Base-by-base conservation (phyloP, 1,284 basidiomycete species). In the Boletus semigastroideus region DNA sequence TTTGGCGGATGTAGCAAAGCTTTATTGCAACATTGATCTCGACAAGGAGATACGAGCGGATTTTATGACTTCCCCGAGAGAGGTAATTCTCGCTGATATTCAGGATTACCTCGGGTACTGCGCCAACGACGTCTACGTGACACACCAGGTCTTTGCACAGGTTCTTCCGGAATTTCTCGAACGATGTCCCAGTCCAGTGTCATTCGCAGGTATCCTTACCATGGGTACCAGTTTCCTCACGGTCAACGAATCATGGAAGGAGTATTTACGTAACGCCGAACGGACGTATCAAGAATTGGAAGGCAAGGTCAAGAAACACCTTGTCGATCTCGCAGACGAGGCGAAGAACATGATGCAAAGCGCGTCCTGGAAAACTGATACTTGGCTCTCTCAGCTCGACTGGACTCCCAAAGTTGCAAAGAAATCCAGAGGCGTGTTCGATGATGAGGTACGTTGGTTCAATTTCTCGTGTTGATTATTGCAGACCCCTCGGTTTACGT, bases 161-260 rank as follows among this genome's bases (percentile, higher is more conserved):
- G 88, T 91, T 9, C 80, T 98, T n/a, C 93, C 95, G 1, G 78
- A 84, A 0, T 99, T 97, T 67, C 77, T 93, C 37, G 65, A 77
- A 19, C 84, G 84, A 1, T 99, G 96, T 67, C 94, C 95, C 0
- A 93, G 91, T 69, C 96, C 96, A 0, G 94, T 92, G 1, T 92
- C 92, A 2, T 95, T 97, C 63, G 90, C 94, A 0, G 96, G 97
- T 10, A 82, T 97, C 17, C 74, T 97, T 44, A 86, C 85, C 1
- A 98, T 99, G 92, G 92, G 94, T 1, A 94, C 87, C 42, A 87
- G 91, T 41, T 92, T 98, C 60, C 75, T 99, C 36, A 90, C 94
- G 0, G 92, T 99, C 38, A 90, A 98, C 65, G 77, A 93, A 60
- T 78, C 82, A 49, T 99, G 97, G 97, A 82, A 92, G 56, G 72